These are phyloP conservation scores for Fusarium miscanthi DNA, from an alignment of 2,329 filamentous ascomycete genomes.

Conservation along the genomic window DNA sequence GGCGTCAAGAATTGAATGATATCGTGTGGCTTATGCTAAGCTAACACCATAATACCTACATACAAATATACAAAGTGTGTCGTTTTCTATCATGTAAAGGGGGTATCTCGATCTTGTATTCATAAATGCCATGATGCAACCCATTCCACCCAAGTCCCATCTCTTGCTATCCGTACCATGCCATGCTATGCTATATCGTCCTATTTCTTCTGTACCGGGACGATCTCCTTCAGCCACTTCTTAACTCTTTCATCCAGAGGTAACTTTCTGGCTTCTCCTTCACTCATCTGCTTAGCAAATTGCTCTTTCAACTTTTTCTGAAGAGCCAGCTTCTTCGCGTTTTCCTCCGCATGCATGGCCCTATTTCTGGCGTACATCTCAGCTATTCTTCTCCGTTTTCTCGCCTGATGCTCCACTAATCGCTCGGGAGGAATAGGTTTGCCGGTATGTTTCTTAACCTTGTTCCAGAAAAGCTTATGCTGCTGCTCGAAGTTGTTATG, in stretches of 20 bases:
- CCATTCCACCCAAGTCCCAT: not conserved
- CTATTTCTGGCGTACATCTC: slow-evolving; percentile 5
- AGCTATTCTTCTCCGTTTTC: not conserved
- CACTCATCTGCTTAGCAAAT: slow-evolving; percentile 37
- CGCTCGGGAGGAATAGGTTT: slow-evolving; percentile 25
- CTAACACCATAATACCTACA: not conserved
- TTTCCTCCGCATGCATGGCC: slow-evolving; percentile 4
- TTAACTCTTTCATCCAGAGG: slow-evolving; percentile 38
- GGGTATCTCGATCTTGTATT: slow-evolving; percentile 39
- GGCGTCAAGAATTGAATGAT: not conserved
- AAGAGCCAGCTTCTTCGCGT: not conserved
- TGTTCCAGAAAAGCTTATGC: slow-evolving; percentile 32
- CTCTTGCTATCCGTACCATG: slow-evolving; percentile 8
- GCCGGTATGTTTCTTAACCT: slow-evolving; percentile 16
- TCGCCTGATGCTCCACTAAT: not conserved
- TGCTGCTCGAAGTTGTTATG: slow-evolving; percentile 5
- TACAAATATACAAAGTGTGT: slow-evolving; percentile 7
- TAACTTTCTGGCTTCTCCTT: slow-evolving; percentile 35
- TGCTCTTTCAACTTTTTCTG: slow-evolving; percentile 31
- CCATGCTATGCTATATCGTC: not conserved
- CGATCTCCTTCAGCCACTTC: slow-evolving; percentile 39
- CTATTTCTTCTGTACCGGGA: slow-evolving; percentile 9
- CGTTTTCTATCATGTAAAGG: slow-evolving; percentile 15
- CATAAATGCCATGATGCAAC: slow-evolving; percentile 24
- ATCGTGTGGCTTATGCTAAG: slow-evolving; percentile 1